Conservation (phyloP, 2,329 filamentous ascomycete genomes). For the Ophiostoma novo-ulmi region DNA sequence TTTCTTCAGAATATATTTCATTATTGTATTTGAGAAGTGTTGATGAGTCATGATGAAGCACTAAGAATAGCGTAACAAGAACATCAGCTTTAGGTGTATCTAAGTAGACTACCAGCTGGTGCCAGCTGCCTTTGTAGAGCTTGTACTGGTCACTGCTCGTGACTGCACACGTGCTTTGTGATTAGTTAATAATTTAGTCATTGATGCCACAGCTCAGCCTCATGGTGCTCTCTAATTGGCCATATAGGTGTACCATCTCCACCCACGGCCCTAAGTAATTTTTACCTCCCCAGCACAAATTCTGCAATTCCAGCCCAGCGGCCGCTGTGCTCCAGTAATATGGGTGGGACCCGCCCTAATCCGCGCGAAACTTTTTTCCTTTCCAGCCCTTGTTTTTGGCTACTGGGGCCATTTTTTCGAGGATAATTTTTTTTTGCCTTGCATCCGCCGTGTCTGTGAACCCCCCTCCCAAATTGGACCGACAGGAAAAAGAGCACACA, state of each 20-base stretch:
- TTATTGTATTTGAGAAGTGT: not conserved
- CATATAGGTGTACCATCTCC: not conserved
- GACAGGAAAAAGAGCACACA: slow-evolving; percentile 22
- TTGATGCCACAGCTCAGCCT: not conserved
- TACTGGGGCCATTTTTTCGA: slow-evolving; percentile 17
- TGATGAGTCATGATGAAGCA: not conserved
- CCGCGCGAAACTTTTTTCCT: slow-evolving; percentile 25
- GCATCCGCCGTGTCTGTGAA: slow-evolving; percentile 19
- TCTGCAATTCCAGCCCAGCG: slow-evolving; percentile 3
- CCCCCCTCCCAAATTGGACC: slow-evolving; percentile 21
- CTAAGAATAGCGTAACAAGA: not conserved
- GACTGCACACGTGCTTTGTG: not conserved
- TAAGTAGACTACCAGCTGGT: not conserved
- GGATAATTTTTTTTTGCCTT: slow-evolving; percentile 23
- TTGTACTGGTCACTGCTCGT: not conserved
- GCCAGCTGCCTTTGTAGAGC: not conserved
- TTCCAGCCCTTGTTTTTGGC: slow-evolving; percentile 20
- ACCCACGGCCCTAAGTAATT: slow-evolving; percentile 30
- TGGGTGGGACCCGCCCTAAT: slow-evolving; percentile 24
- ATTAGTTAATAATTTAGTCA: not conserved
- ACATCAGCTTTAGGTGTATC: not conserved
- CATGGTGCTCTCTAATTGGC: not conserved
- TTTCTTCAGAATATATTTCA: not conserved
- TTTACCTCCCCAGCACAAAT: slow-evolving; percentile 26
- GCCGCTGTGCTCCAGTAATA: slow-evolving; percentile 7